A percentile compares a stretch with the other conserved stretches of the same genome.
phyloP scores from a whole-genome alignment of 495 filamentous ascomycete species.

The Penicillium cataractarum region DNA sequence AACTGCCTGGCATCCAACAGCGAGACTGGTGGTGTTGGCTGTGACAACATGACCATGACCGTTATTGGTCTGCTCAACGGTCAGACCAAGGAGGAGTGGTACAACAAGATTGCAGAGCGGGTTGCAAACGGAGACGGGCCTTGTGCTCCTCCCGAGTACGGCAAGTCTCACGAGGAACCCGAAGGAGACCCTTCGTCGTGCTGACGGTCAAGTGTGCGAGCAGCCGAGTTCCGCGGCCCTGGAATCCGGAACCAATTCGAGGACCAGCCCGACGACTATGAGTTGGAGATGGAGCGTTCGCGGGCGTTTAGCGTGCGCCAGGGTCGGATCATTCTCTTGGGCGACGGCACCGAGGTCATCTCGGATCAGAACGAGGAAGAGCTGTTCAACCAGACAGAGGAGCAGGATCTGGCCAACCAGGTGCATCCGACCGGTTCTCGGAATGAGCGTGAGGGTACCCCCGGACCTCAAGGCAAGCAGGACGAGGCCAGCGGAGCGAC shows the following conservation, averaged over 20 bases:
- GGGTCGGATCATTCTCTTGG: conserved; percentile 88
- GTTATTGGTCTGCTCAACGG: conserved; percentile 87
- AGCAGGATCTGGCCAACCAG: conserved; percentile 69
- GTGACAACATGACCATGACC: conserved; percentile 99
- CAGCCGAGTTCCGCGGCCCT: conserved; percentile 96
- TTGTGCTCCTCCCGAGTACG: conserved; percentile 98
- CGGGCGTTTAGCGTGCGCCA: conserved; percentile 65
- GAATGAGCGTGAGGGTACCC: conserved; percentile 61
- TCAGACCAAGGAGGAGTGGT: conserved; percentile 96
- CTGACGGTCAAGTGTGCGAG: conserved; percentile 50
- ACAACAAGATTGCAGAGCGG: conserved; percentile 88
- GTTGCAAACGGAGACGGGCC: conserved; percentile 97
- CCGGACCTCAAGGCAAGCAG: conserved; percentile 50
- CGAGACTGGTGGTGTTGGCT: conserved; percentile 96
- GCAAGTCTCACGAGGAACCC: conserved; percentile 69
- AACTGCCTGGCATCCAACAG: conserved; percentile 97
- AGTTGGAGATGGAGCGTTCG: conserved; percentile 71
- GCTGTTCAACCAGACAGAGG: conserved; percentile 85
- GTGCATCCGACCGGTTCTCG: conserved; percentile 51
- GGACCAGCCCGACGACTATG: conserved; percentile 91
- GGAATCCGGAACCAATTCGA: conserved; percentile 81
- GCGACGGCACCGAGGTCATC: conserved; percentile 88
- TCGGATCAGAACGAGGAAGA: conserved; percentile 86
- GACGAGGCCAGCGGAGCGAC: conserved; percentile 31
- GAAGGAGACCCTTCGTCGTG: conserved; percentile 47